These are phyloP conservation scores for Crithidia sp. DNA, from an alignment of 208 protist genomes.

Conservation along the genomic window DNA sequence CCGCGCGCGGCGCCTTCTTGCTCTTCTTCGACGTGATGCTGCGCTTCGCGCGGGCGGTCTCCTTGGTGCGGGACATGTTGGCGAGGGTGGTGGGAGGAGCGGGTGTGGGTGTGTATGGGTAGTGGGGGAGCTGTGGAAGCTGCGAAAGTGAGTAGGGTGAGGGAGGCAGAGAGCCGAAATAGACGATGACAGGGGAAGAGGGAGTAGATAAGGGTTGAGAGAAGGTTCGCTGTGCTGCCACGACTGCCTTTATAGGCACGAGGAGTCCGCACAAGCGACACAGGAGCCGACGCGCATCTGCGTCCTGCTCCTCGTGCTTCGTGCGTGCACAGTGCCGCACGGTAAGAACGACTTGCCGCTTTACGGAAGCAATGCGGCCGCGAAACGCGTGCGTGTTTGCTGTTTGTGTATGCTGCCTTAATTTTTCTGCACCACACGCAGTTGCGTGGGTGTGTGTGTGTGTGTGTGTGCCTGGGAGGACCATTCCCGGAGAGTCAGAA, in stretches of 20 bases:
- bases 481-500: neutral
- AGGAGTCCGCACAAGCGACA: too few species aligned
- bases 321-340: too few species aligned
- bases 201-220: neutral
- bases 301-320: too few species aligned
- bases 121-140: slow-evolving; percentile 1
- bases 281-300: too few species aligned
- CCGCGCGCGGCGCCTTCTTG: slow-evolving; percentile 96
- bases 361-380: too few species aligned
- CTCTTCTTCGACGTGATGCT: slow-evolving; percentile 94
- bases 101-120: neutral
- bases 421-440: neutral
- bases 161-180: neutral
- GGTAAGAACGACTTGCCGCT: too few species aligned
- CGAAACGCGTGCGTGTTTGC: neutral
- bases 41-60: slow-evolving; percentile 97
- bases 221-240: neutral
- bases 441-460: neutral
- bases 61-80: slow-evolving; percentile 97
- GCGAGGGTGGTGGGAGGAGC: neutral
- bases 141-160: neutral
- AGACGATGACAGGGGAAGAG: neutral
- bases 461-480: neutral
- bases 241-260: too few species aligned
- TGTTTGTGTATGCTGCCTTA: neutral